Percentiles rank a stretch among this genome's conserved stretches.
Conservation (phyloP, 306 rosid genomes). For the Canavalia ensiformis region DNA sequence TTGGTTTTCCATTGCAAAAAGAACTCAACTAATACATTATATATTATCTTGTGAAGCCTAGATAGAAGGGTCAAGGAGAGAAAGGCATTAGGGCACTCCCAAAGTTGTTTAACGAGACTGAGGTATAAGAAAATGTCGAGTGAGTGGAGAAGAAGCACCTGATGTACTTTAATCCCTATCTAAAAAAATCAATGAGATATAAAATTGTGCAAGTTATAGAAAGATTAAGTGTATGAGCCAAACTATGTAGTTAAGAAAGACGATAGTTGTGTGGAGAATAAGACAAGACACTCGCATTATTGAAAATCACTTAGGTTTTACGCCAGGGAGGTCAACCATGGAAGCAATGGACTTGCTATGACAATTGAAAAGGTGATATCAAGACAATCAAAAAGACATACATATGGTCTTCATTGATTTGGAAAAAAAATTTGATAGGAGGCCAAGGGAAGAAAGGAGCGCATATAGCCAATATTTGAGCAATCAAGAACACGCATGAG, state of each 20-base stretch:
- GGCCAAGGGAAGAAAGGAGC: background rate
- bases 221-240: background rate
- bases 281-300: background rate
- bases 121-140: background rate
- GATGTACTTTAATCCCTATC: background rate
- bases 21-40: background rate
- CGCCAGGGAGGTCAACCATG: background rate
- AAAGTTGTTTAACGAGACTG: background rate
- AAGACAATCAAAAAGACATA: background rate
- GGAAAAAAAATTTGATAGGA: background rate
- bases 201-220: background rate
- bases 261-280: background rate
- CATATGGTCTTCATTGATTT: background rate
- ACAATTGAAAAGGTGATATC: background rate
- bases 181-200: background rate
- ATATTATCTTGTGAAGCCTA: background rate
- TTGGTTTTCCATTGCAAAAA: constrained; percentile 1
- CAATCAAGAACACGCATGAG: no score
- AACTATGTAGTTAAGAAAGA: background rate
- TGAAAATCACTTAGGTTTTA: background rate
- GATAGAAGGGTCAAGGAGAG: background rate
- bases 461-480: background rate
- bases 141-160: background rate
- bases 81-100: background rate
- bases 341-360: background rate